phyloP scores from a whole-genome alignment of 1,284 basidiomycete species.

The Trichosporon sp. region DNA sequence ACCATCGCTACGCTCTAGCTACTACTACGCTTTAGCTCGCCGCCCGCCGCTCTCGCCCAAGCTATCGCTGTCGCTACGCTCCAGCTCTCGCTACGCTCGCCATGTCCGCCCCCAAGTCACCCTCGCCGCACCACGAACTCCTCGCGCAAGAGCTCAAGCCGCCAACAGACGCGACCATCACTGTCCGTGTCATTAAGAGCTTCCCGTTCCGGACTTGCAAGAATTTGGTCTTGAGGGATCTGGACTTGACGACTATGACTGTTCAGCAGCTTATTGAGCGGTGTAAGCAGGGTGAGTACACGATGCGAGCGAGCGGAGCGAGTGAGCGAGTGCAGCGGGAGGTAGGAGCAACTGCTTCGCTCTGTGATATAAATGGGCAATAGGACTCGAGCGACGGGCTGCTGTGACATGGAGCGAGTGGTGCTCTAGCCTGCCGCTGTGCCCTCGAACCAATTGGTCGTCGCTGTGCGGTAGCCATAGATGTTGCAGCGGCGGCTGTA shows the following conservation, averaged over 20 bases:
- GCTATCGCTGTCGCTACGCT: too few species aligned
- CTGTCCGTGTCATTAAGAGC: conserved; percentile 83
- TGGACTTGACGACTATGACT: conserved; percentile 73
- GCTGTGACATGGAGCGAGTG: too few species aligned
- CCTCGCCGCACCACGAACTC: conserved; percentile 20
- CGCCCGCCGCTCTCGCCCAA: too few species aligned
- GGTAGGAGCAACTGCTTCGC: neutral
- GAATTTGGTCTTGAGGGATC: conserved; percentile 71
- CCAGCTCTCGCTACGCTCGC: too few species aligned
- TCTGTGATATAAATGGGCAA: too few species aligned
- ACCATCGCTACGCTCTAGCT: too few species aligned
- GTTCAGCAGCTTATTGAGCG: conserved; percentile 69
- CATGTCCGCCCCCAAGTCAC: neutral
- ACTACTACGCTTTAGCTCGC: too few species aligned
- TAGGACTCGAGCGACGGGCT: too few species aligned
- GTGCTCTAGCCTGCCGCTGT: too few species aligned
- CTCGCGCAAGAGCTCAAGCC: conserved; percentile 32
- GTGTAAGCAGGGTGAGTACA: conserved; percentile 53
- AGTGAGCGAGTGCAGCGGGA: neutral
- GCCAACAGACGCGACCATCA: conserved; percentile 38
- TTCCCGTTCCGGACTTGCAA: conserved; percentile 89
- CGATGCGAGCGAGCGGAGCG: neutral
- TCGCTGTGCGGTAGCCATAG: too few species aligned
- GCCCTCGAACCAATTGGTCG: too few species aligned
- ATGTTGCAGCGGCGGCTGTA: too few species aligned